phyloP scores from a whole-genome alignment of 257 asterid species.

The Salvia splendens region DNA sequence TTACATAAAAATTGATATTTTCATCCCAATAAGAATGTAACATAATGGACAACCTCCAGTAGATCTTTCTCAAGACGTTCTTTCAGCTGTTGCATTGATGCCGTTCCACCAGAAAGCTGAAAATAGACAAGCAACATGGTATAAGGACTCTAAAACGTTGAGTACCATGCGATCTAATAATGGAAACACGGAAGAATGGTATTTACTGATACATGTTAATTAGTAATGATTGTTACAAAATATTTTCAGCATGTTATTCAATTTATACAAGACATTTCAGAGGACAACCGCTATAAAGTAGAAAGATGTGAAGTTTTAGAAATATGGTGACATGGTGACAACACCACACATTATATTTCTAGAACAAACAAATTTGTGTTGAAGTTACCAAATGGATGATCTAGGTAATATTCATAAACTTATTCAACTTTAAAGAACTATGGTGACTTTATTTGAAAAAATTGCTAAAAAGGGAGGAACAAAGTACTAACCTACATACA shows the following conservation, averaged over 20 bases:
- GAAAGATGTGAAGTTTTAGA: too few relatives aligned
- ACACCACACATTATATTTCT: too few relatives aligned
- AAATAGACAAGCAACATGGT: conserved; percentile 22
- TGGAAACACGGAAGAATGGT: too few relatives aligned
- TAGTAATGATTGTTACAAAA: too few relatives aligned
- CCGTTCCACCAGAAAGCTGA: conserved; percentile 97
- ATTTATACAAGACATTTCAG: too few relatives aligned
- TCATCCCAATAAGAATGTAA: conserved; percentile 26
- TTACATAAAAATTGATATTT: conserved; percentile 8
- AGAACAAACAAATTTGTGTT: too few relatives aligned
- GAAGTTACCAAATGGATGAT: too few relatives aligned
- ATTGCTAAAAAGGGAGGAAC: conserved; percentile 6
- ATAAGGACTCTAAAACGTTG: conserved; percentile 17
- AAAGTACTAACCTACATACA: background rate
- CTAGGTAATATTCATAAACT: conserved; percentile 13
- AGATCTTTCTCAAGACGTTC: conserved; percentile 98
- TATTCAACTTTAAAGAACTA: conserved; percentile 13
- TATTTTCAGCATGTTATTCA: too few relatives aligned
- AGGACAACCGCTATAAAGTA: too few relatives aligned
- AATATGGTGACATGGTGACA: too few relatives aligned
- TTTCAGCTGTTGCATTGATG: conserved; percentile 97
- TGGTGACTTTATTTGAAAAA: conserved; percentile 2
- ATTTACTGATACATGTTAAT: too few relatives aligned
- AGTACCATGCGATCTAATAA: conserved; percentile 6
- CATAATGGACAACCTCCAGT: conserved; percentile 63